Percentiles rank a stretch among this genome's conserved stretches.
These are phyloP conservation scores for Parastagonospora avenae DNA, from an alignment of 2,329 filamentous ascomycete species.

Conservation along the genomic window DNA sequence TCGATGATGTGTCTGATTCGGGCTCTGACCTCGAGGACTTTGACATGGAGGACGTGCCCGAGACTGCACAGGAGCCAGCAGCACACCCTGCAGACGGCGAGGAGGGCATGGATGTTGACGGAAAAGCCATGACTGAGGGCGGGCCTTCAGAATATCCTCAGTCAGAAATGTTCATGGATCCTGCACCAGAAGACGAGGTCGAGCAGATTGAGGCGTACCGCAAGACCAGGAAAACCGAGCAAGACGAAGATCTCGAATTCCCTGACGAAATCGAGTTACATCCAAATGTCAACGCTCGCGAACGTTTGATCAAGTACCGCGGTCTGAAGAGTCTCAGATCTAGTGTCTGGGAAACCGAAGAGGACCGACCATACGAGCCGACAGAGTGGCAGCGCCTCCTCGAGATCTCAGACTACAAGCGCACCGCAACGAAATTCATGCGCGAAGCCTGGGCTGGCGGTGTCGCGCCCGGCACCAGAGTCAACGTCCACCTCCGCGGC, in stretches of 20 bases:
- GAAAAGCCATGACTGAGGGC: conserved; percentile 70
- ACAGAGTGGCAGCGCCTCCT: conserved; percentile 87
- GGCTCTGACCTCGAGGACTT: conserved; percentile 76
- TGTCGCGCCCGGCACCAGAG: conserved; percentile 80
- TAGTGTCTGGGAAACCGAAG: conserved; percentile 85
- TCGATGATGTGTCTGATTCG: conserved; percentile 80
- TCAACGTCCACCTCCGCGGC: conserved; percentile 74
- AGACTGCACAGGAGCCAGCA: conserved; percentile 58
- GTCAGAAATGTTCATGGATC: conserved; percentile 88
- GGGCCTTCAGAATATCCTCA: conserved; percentile 89
- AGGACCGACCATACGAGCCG: conserved; percentile 85
- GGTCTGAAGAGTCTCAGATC: conserved; percentile 90
- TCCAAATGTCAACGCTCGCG: conserved; percentile 82
- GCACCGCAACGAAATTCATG: conserved; percentile 74
- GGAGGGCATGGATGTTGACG: conserved; percentile 64
- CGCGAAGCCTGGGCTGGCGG: conserved; percentile 89
- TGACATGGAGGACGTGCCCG: conserved; percentile 65
- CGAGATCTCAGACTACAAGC: conserved; percentile 87
- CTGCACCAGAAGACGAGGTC: conserved; percentile 80
- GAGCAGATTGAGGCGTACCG: conserved; percentile 83
- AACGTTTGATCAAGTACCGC: conserved; percentile 83
- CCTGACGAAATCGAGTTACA: conserved; percentile 96
- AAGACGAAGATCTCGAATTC: conserved; percentile 90
- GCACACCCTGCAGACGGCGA: conserved; percentile 79
- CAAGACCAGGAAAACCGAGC: conserved; percentile 76